These are phyloP conservation scores for Pestalotiopsis sp. DNA, from an alignment of 2,329 filamentous ascomycete genomes.

Conservation along the genomic window DNA sequence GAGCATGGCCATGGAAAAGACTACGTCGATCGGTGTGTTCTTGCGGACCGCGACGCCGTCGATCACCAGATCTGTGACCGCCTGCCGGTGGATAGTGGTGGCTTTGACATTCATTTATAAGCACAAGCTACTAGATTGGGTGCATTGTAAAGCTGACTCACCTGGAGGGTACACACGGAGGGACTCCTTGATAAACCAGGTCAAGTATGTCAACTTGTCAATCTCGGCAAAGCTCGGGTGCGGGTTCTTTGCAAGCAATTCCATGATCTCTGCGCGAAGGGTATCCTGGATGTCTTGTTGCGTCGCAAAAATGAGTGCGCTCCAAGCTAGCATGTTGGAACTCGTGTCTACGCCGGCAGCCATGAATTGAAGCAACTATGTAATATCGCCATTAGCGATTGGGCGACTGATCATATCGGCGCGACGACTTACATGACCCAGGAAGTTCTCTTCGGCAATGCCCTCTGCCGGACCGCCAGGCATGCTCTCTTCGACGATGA, in stretches of 20 bases:
- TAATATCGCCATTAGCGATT: neutral
- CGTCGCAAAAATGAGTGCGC: constrained; percentile 15
- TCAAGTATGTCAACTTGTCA: constrained; percentile 22
- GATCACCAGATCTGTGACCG: constrained; percentile 21
- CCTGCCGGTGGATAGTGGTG: constrained; percentile 13
- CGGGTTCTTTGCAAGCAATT: constrained; percentile 17
- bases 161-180: neutral
- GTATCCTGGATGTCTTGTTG: constrained; percentile 14
- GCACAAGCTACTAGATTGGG: neutral
- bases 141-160: neutral
- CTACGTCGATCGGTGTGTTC: constrained; percentile 23
- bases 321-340: constrained; percentile 19
- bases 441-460: constrained; percentile 16
- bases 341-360: constrained; percentile 20
- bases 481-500: constrained; percentile 18
- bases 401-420: fast-evolving
- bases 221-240: constrained; percentile 26
- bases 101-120: neutral
- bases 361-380: constrained; percentile 18
- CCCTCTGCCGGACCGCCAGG: constrained; percentile 19
- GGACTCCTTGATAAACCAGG: constrained; percentile 10
- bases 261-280: constrained; percentile 13
- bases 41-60: constrained; percentile 26
- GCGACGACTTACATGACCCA: constrained; percentile 11
- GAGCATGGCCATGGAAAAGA: constrained; percentile 20